A percentile compares a stretch with the other conserved stretches of the same genome.
These are phyloP conservation scores for Coemansia sp. DNA, from an alignment of 192 early-diverging fungal genomes.

Conservation along the genomic window DNA sequence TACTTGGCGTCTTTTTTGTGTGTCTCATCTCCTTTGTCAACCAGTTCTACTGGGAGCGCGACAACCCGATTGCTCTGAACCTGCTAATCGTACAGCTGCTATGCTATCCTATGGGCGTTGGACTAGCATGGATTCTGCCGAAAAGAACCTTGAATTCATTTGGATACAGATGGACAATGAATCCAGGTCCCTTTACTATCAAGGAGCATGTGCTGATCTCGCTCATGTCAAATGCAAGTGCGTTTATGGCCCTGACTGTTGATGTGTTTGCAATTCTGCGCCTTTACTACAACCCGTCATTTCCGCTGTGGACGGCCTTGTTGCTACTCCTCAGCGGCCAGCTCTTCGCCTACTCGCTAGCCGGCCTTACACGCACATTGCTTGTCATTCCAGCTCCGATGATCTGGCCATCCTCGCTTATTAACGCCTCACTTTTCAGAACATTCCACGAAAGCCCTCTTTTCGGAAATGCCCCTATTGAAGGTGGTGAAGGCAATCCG, in stretches of 20 bases:
- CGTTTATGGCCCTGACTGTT: conserved; percentile 70
- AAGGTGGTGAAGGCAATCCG: not conserved
- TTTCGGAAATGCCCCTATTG: not conserved
- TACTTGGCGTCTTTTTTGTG: conserved; percentile 72
- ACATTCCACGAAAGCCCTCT: conserved; percentile 67
- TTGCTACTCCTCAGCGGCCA: conserved; percentile 72
- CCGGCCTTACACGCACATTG: conserved; percentile 73
- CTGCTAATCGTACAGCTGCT: conserved; percentile 75
- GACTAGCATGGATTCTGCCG: conserved; percentile 68
- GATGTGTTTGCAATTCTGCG: conserved; percentile 72
- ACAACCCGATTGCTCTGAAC: conserved; percentile 74
- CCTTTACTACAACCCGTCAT: conserved; percentile 68
- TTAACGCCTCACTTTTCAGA: conserved; percentile 75
- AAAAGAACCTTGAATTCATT: conserved; percentile 53
- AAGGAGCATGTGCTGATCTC: conserved; percentile 90
- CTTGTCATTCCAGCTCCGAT: conserved; percentile 83
- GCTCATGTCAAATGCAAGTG: conserved; percentile 76
- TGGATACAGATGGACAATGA: conserved; percentile 63
- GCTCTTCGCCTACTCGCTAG: conserved; percentile 67
- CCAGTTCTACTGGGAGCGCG: conserved; percentile 87
- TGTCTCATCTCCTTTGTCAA: conserved; percentile 67
- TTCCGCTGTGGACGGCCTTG: conserved; percentile 65
- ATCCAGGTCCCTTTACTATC: conserved; percentile 84
- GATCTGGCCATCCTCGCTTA: conserved; percentile 86
- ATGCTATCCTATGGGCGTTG: conserved; percentile 72